Percentiles rank a stretch among this genome's conserved stretches.
Evolutionary conservation across 1,284 basidiomycete species (phyloP).

Genomic region (Cryptococcus wingfieldii): DNA sequence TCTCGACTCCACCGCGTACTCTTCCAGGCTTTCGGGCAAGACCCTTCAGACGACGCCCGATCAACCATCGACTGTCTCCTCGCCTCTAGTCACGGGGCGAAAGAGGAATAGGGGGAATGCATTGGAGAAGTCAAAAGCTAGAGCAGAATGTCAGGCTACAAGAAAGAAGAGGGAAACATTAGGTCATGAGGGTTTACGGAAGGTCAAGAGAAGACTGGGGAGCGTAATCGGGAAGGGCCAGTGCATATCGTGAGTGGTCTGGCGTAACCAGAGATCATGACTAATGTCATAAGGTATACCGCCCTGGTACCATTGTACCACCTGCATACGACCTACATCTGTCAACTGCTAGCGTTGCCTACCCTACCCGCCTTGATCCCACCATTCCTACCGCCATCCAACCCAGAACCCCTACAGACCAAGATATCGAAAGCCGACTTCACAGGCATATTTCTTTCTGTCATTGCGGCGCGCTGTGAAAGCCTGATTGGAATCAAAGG

Average conservation of each 20-base stretch:
- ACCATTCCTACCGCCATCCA: constrained; percentile 10
- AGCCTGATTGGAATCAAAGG: constrained; percentile 43
- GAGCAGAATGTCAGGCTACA: constrained; percentile 10
- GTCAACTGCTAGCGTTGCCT: constrained; percentile 28
- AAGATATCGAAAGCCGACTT: constrained; percentile 52
- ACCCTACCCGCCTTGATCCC: constrained; percentile 32
- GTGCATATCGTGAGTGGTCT: constrained; percentile 27
- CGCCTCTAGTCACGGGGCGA: constrained; percentile 25
- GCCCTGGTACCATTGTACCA: constrained; percentile 41
- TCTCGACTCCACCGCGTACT: constrained; percentile 25
- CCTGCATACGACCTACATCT: constrained; percentile 39
- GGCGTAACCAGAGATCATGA: neutral
- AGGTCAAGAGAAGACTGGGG: constrained; percentile 17
- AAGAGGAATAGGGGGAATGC: constrained; percentile 33
- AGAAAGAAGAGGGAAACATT: constrained; percentile 5
- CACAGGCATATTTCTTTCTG: constrained; percentile 44
- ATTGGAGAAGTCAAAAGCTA: constrained; percentile 7
- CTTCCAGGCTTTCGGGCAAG: constrained; percentile 33
- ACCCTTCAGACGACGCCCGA: constrained; percentile 21
- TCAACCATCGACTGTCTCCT: neutral
- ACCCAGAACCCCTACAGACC: constrained; percentile 30
- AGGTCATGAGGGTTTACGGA: constrained; percentile 18
- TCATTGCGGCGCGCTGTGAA: constrained; percentile 34
- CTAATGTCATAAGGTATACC: constrained; percentile 27
- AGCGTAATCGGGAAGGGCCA: constrained; percentile 15